Conservation (phyloP, 2,329 filamentous ascomycete genomes). For the Chaetomium globosum region DNA sequence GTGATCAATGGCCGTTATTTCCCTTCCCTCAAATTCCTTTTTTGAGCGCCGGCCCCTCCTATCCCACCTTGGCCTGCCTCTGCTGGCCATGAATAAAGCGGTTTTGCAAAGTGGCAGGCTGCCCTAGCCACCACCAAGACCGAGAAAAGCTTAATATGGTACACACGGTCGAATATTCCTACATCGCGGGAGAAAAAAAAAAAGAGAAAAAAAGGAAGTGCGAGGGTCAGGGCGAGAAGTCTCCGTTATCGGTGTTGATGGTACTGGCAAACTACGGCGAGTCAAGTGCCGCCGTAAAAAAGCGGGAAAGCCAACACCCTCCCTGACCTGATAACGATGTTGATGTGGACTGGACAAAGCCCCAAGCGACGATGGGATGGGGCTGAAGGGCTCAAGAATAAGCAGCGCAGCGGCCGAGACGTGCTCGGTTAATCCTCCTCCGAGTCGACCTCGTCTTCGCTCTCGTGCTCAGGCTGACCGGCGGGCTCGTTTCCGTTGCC, state of each 20-base stretch:
- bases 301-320: neutral
- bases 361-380: too few relatives aligned
- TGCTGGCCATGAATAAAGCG: neutral
- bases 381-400: too few relatives aligned
- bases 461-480: slow-evolving; percentile 41
- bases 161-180: slow-evolving; percentile 34
- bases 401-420: too few relatives aligned
- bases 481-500: slow-evolving; percentile 36
- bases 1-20: neutral
- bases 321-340: neutral
- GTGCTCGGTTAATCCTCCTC: slow-evolving; percentile 48
- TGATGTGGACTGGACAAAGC: neutral
- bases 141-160: slow-evolving; percentile 24
- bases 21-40: neutral
- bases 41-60: neutral
- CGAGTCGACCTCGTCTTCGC: slow-evolving; percentile 58
- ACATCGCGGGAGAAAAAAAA: slow-evolving; percentile 28
- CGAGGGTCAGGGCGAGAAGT: neutral
- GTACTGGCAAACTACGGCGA: neutral
- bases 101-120: slow-evolving; percentile 1
- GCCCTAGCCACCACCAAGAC: neutral
- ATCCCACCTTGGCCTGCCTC: neutral
- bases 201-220: slow-evolving; percentile 2
- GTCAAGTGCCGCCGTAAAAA: neutral
- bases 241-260: neutral